Evolutionary conservation across 2,329 filamentous ascomycete genomes (phyloP).

Genomic region (Sclerotinia spermophila): DNA sequence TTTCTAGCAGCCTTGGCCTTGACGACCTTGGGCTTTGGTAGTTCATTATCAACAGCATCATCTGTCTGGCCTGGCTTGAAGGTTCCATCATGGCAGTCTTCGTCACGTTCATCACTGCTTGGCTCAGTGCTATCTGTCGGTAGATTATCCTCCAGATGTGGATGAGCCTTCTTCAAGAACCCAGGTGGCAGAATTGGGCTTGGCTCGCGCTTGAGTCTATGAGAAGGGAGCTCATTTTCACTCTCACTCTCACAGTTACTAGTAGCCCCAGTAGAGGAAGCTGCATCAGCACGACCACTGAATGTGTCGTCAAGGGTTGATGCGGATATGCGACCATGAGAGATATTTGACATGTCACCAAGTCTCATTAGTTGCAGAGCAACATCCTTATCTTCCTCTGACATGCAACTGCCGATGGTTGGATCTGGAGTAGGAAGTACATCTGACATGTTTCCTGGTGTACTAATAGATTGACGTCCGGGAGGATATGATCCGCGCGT

Average conservation of each 20-base stretch:
- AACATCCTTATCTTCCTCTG: slow-evolving; percentile 89
- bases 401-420: slow-evolving; percentile 95
- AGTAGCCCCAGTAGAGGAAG: slow-evolving; percentile 80
- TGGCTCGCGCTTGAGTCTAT: slow-evolving; percentile 54
- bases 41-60: slow-evolving; percentile 27
- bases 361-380: slow-evolving; percentile 95
- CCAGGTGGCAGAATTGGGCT: slow-evolving; percentile 49
- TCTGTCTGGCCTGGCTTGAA: slow-evolving; percentile 34
- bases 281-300: slow-evolving; percentile 80
- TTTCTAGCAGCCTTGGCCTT: slow-evolving; percentile 46
- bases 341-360: slow-evolving; percentile 89
- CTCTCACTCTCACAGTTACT: slow-evolving; percentile 71
- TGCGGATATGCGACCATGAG: slow-evolving; percentile 86
- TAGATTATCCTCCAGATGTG: slow-evolving; percentile 49
- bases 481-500: slow-evolving; percentile 57
- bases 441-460: slow-evolving; percentile 47
- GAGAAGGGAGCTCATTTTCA: slow-evolving; percentile 58
- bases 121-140: slow-evolving; percentile 56
- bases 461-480: slow-evolving; percentile 41
- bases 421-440: slow-evolving; percentile 91
- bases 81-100: slow-evolving; percentile 42
- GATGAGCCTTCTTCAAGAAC: slow-evolving; percentile 44
- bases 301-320: slow-evolving; percentile 92
- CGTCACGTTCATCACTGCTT: slow-evolving; percentile 60
- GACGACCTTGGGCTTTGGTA: slow-evolving; percentile 37